Evolutionary conservation across 202 grass and related monocot genomes (phyloP).

Genomic region (Cymbopogon flexuosus): DNA sequence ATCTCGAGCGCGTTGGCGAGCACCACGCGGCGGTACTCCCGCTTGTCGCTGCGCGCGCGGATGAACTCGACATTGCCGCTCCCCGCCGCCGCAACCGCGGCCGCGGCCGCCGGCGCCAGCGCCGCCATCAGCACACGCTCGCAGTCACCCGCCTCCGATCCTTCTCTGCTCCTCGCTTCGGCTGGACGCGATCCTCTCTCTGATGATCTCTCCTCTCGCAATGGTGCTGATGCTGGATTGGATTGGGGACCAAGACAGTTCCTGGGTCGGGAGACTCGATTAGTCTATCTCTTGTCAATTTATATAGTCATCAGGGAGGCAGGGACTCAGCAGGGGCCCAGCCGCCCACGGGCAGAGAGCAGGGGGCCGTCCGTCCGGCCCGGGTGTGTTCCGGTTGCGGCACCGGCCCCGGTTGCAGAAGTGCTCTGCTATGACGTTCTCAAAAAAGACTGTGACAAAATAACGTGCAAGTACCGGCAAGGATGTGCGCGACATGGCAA

Average conservation of each 20-base stretch:
- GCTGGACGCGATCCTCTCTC: background rate
- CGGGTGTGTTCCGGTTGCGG: no score
- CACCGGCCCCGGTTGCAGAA: no score
- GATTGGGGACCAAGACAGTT: background rate
- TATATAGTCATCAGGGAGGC: no score
- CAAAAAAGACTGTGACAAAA: background rate
- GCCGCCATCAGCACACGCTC: background rate
- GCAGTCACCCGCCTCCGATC: background rate
- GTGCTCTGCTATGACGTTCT: no score
- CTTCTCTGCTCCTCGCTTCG: background rate
- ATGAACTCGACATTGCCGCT: constrained; percentile 75
- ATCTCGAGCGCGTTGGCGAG: constrained; percentile 67
- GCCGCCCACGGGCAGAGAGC: no score
- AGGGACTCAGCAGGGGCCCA: no score
- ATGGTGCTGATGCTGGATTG: background rate
- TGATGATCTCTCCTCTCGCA: background rate
- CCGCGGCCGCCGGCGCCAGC: background rate
- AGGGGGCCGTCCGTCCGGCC: no score
- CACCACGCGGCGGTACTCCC: constrained; percentile 78
- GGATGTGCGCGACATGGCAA: no score
- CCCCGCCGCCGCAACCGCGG: background rate
- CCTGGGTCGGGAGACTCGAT: background rate
- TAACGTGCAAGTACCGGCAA: no score
- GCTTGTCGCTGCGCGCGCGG: constrained; percentile 71
- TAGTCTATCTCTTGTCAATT: no score